Base-by-base conservation (phyloP, 129 eudicot species). In the Smallanthus sonchifolius region DNA sequence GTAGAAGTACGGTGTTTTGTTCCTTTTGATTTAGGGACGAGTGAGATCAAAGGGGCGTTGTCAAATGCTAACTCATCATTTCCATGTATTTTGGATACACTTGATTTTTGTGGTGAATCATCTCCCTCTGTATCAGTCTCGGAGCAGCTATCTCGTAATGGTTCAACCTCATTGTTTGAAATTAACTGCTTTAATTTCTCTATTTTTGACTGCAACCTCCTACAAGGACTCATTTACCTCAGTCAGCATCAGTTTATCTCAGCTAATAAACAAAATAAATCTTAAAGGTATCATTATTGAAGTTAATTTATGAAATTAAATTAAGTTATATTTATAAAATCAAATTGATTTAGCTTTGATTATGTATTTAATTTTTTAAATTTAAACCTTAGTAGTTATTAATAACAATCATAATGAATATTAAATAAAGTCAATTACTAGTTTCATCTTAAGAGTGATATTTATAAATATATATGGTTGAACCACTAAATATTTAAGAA, bases 121-220 rank as follows among this genome's bases (percentile, higher is more conserved):
- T 82, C 91, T 69, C 79, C 84, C 56, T 88, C 97, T 40, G 93
- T 84, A 81, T 91, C 91, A 37, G 91, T 88, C 79, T 94, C 99
- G 37, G 97, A 89, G 83, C 99, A 95, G 76, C 83, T 76, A 66
- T 95, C 93, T 66, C 72, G 81, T 79, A 69, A 61, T 49, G 83
- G 77, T 65, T 83, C 89, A 64, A 55, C 54, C 74, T 83, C 92
- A 40, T 16, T 70, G 72, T 44, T 48, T 75, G 86, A 79, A 65
- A 35, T 47, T 73, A 86, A 83, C 72, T 69, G 75, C 86, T 81
- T 88, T 70, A 91, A 45, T 78, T 87, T 57, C 73, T 87, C 87
- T 56, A 95, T 88, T 67, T 77, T 15, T 55, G 75, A 73, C 59
- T 91, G 81, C 76, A 92, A 73, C 73, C 79, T 91, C 96, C 99